Base-by-base conservation (phyloP, 257 asterid species). In the Solanum neorickii region DNA sequence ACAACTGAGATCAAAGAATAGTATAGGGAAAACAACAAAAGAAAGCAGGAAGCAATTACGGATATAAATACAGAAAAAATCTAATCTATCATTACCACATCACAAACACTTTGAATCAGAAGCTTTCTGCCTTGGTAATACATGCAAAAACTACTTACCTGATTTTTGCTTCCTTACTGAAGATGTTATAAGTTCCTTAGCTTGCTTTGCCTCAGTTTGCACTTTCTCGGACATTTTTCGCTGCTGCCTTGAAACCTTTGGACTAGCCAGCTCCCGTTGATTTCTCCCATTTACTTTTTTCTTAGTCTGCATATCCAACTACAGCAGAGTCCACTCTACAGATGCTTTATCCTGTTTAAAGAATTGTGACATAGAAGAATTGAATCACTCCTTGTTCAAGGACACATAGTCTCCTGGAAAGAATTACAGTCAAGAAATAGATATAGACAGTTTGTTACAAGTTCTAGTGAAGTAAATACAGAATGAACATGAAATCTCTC, bases 161-260 rank as follows among this genome's bases (percentile, higher is more conserved):
- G 90, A 88, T 93, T 94, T 95, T 88, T 93, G 94, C 95, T 97
- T 97, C 93, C 98, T 93, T 52, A 91, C 94, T 83, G 99, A 95
- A 80, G 99, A 94, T n/a, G 99, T 91, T 74, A 97, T 95, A 52
- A 97, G 88, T 89, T 95, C 99, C 13, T 95, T 52, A 82, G 91
- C 97, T 88, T 93, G 93, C 89, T 94, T 95, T 69, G 94, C 89
- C 89, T 93, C 94, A 49, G 92, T 91, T 75, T 93, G 95, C 88
- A 85, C 91, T 87, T 93, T 93, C 88, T 93, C 94, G 25, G 92
- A 93, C 59, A 88, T 69, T 90, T 93, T 97, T 91, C 91, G 95
- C 74, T 92, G 96, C 39, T 91, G 95, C 86, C 94, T 94, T 35
- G 94, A 87, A 89, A 90, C 93, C 91, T 91, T 94, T 18, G 97